phyloP scores from a whole-genome alignment of 208 protist species.

The Leishmania tarentolae region DNA sequence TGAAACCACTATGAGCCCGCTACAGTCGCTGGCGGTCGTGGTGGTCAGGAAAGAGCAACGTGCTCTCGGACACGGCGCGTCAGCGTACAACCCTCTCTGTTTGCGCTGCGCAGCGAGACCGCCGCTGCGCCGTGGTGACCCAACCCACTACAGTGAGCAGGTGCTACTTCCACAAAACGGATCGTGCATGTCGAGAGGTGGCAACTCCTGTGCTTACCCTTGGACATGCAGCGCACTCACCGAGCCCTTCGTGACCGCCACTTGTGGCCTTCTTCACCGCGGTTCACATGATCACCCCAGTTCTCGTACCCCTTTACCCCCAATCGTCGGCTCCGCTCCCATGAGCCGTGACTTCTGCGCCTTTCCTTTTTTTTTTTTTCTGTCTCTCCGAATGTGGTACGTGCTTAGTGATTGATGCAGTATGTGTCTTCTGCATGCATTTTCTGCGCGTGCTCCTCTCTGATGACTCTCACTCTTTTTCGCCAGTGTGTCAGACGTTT shows the following conservation, averaged over 20 bases:
- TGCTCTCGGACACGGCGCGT: too few relatives aligned
- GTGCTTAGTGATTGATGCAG: neutral
- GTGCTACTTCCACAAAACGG: neutral
- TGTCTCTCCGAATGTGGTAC: neutral
- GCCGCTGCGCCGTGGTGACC: neutral
- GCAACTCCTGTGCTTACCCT: neutral
- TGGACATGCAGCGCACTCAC: neutral
- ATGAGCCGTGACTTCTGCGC: neutral
- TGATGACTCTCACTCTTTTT: neutral
- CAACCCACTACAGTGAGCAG: neutral
- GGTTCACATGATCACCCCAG: neutral
- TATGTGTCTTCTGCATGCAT: neutral
- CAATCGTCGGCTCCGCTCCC: too few relatives aligned
- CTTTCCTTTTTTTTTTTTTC: neutral
- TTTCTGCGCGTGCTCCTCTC: too few relatives aligned
- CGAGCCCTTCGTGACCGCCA: neutral
- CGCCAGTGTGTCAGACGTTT: too few relatives aligned
- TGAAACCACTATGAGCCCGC: constrained; percentile 3
- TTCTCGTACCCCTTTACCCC: neutral
- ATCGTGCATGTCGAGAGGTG: neutral
- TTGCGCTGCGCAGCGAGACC: neutral
- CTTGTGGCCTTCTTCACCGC: neutral
- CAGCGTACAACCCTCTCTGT: too few relatives aligned
- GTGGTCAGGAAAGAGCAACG: constrained; percentile 7
- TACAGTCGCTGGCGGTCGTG: constrained; percentile 8